Percentiles rank a stretch among this genome's conserved stretches.
Conservation (phyloP, 1,139 yeast species). For the Groenewaldozyma sp. region DNA sequence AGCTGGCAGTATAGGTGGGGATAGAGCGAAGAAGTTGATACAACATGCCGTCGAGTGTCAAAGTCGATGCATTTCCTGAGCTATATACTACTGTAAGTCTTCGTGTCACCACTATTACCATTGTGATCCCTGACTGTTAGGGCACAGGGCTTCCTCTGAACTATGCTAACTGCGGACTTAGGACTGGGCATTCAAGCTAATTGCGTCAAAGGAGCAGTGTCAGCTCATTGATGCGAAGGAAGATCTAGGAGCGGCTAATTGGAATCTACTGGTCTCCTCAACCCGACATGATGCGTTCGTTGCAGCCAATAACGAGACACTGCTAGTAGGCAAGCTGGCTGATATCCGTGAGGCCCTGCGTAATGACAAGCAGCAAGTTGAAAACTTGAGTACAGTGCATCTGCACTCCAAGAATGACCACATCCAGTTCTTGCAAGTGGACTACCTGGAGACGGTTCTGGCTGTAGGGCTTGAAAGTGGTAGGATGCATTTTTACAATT, state of each 20-base stretch:
- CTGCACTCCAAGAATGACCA: background rate
- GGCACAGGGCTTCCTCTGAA: constrained; percentile 1
- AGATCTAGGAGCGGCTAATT: background rate
- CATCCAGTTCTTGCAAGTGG: background rate
- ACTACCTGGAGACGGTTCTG: background rate
- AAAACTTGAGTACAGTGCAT: background rate
- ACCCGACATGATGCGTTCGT: constrained; percentile 4
- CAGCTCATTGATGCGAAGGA: constrained; percentile 13
- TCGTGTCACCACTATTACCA: too few species aligned
- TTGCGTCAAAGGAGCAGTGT: constrained; percentile 18
- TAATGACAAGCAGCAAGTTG: background rate
- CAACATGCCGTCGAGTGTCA: too few species aligned
- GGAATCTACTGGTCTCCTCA: constrained; percentile 5
- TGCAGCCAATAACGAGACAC: constrained; percentile 2
- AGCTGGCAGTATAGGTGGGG: too few species aligned
- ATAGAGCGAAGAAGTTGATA: too few species aligned
- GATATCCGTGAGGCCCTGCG: constrained; percentile 5
- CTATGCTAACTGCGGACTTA: constrained; percentile 5
- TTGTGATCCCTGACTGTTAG: too few species aligned
- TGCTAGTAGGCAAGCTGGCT: constrained; percentile 5
- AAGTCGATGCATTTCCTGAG: too few species aligned
- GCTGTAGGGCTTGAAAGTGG: background rate
- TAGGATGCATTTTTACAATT: too few species aligned
- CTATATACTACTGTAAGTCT: too few species aligned
- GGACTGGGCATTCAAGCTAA: constrained; percentile 21